A percentile compares a stretch with the other conserved stretches of the same genome.
Conservation (phyloP, 2,329 filamentous ascomycete genomes). For the Botrytis byssoidea region DNA sequence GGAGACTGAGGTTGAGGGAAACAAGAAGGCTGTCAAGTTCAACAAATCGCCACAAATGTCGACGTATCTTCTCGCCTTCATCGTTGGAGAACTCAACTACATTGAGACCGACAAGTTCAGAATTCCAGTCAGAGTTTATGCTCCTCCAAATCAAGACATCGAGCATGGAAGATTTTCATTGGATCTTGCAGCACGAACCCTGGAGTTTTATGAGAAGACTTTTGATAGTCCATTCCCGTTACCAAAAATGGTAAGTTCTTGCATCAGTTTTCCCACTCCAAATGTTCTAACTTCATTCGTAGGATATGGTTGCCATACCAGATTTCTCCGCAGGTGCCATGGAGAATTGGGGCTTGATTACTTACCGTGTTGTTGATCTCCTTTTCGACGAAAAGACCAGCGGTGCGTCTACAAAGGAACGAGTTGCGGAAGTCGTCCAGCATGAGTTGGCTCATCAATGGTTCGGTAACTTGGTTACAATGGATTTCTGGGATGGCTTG, state of each 20-base stretch:
- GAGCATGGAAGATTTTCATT: constrained; percentile 89
- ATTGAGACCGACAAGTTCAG: constrained; percentile 91
- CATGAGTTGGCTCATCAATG: constrained; percentile 97
- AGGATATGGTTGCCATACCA: constrained; percentile 88
- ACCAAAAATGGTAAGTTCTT: constrained; percentile 67
- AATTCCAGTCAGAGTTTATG: constrained; percentile 90
- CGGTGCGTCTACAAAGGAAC: constrained; percentile 84
- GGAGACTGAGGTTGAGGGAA: constrained; percentile 69
- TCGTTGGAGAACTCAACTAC: constrained; percentile 90
- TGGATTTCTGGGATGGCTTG: constrained; percentile 98
- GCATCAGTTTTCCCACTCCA: neutral
- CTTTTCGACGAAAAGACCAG: constrained; percentile 90
- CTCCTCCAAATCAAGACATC: constrained; percentile 84
- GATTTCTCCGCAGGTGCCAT: constrained; percentile 92
- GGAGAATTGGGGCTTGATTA: constrained; percentile 98
- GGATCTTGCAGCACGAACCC: constrained; percentile 81
- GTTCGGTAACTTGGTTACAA: constrained; percentile 96
- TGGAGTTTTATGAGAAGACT: constrained; percentile 93
- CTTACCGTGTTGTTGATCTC: constrained; percentile 88
- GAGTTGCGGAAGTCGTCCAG: constrained; percentile 92
- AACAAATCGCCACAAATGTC: constrained; percentile 93
- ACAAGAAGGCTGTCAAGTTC: constrained; percentile 81
- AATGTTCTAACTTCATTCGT: neutral
- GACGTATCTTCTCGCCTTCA: constrained; percentile 91
- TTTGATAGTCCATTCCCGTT: constrained; percentile 85